Base-by-base conservation (phyloP, 2,329 filamentous ascomycete genomes). In the Fusarium sp. region DNA sequence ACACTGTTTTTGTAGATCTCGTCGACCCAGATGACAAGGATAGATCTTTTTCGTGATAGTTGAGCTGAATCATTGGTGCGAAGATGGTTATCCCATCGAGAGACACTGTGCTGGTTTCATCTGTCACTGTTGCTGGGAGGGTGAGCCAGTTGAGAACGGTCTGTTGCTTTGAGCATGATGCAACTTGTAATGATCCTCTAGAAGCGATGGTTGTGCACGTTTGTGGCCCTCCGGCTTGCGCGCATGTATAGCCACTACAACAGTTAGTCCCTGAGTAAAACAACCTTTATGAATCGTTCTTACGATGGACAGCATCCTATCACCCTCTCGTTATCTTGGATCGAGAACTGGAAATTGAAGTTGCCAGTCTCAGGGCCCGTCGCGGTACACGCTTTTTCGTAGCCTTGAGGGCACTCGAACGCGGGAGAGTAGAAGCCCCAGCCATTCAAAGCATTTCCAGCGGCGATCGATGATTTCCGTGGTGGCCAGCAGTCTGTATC, bases 11-110 rank as follows among this genome's bases (percentile, higher is more conserved):
- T 6, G 39, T 33, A 6, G 47, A 33, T 38, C 31, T n/a, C 13
- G 31, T 38, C 1, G 42, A 24, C 5, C 39, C 44, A 4, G 24
- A 28, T 12, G 35, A 55, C 3, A 45, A 10, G 0, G 39, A 16
- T 2, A 44, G 8, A 22, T 55, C 26, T 4, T n/a, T 35, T 8
- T 39, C 41, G 7, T 14, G 14, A 20, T 51, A 15, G 16, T 54
- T 61, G 18, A 64, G 39, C 22, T 67, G 61, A 11, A 67, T 45
- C 64, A 67, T 66, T 4, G 64, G 61, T 9, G 64, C 64, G 3
- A 36, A 42, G 1, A 66, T 7, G 2, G 61, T 60, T 3, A 65
- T 24, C 4, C 15, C 33, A 0, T 41, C 24, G 0, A 50, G 3
- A 8, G 39, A 42, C 9, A 33, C 18, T 1, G 26, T 42, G 18